Percentiles rank a stretch among this genome's conserved stretches.
Evolutionary conservation across 2,329 filamentous ascomycete species (phyloP).

Genomic region (Chaetomium globosum): DNA sequence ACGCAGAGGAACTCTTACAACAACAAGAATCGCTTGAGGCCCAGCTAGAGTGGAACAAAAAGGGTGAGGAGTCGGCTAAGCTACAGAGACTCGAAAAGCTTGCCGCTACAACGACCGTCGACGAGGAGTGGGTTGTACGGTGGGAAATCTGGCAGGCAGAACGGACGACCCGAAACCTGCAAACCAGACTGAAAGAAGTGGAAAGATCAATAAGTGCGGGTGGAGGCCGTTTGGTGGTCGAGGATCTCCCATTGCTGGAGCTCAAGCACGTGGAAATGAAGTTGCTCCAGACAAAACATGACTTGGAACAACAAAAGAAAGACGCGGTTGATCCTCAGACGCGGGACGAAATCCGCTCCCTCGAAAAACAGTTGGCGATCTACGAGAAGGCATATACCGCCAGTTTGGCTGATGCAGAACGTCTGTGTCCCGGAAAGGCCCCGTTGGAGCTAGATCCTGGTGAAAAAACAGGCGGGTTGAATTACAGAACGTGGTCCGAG

Average conservation of each 20-base stretch:
- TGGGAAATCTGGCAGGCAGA: conserved; percentile 20
- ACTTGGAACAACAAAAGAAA: neutral
- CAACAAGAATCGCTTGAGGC: neutral
- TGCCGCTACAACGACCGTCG: conserved; percentile 2
- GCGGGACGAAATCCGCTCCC: neutral
- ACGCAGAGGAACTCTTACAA: neutral
- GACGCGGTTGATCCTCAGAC: too few relatives aligned
- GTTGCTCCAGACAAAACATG: neutral
- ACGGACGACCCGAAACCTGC: neutral
- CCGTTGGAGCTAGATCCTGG: neutral
- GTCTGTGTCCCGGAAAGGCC: conserved; percentile 12
- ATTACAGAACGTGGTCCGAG: neutral
- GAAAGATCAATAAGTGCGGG: neutral
- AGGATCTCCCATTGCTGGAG: neutral
- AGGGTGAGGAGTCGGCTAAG: neutral
- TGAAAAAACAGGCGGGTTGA: too few relatives aligned
- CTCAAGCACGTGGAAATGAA: neutral
- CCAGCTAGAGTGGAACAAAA: neutral
- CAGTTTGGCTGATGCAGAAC: conserved; percentile 16
- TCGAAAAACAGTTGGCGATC: neutral
- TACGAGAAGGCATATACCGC: conserved; percentile 18
- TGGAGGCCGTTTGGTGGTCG: too few relatives aligned
- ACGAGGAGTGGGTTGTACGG: conserved; percentile 27
- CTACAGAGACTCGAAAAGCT: neutral
- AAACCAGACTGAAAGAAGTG: neutral